Evolutionary conservation across 225 moss, liverwort and hornwort species (phyloP).

Genomic region (Bryum argenteum): DNA sequence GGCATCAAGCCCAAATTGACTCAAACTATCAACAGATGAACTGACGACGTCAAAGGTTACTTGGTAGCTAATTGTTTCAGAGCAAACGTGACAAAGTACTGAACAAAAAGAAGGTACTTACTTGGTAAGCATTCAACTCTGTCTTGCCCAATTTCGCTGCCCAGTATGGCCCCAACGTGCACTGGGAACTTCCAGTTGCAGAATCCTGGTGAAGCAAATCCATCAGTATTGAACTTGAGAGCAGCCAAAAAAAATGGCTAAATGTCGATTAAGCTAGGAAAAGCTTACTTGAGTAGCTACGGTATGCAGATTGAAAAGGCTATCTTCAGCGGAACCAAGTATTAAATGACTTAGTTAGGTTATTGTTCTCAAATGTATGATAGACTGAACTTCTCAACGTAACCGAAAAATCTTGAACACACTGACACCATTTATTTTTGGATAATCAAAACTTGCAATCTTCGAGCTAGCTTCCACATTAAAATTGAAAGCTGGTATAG

Average conservation of each 20-base stretch:
- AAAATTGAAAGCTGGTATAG: conserved; percentile 9
- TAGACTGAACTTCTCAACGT: background rate
- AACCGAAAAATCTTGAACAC: conserved; percentile 4
- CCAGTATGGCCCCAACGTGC: conserved; percentile 89
- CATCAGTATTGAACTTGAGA: background rate
- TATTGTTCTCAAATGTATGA: conserved; percentile 5
- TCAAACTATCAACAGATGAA: conserved; percentile 16
- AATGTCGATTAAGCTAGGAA: background rate
- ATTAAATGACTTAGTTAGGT: background rate
- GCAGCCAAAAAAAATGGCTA: conserved; percentile 2
- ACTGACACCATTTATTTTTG: conserved; percentile 8
- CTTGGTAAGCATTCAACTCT: conserved; percentile 75
- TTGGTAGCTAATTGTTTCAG: conserved; percentile 8
- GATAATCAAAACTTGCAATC: background rate
- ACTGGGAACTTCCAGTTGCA: conserved; percentile 83
- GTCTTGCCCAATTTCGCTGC: conserved; percentile 69
- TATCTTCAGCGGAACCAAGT: background rate
- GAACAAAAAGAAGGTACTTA: conserved; percentile 27
- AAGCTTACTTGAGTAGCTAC: conserved; percentile 5
- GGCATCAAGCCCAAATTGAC: background rate
- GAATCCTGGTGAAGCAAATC: conserved; percentile 57
- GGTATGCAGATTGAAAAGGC: background rate
- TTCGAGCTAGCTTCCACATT: background rate
- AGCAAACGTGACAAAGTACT: conserved; percentile 1
- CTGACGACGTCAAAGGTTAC: background rate